Conservation (phyloP, 305 asterid genomes). For the Striga hermonthica region DNA sequence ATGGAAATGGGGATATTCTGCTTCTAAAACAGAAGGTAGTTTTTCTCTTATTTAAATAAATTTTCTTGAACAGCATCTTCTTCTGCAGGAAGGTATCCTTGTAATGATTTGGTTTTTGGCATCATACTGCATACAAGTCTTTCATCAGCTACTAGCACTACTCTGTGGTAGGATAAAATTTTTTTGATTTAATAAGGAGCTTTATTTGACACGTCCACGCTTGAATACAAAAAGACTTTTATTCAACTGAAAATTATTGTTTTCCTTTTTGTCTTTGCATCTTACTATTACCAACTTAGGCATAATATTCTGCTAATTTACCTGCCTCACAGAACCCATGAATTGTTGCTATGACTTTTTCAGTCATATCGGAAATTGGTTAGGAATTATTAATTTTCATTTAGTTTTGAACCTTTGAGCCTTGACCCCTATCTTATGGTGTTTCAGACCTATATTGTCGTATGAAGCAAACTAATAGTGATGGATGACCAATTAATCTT, state of each 20-base stretch:
- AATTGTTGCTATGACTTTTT: neutral
- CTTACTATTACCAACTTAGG: neutral
- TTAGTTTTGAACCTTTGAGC: neutral
- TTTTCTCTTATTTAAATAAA: constrained; percentile 5
- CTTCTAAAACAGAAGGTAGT: constrained; percentile 91
- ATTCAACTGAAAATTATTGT: constrained; percentile 4
- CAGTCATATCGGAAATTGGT: neutral
- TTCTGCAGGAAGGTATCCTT: constrained; percentile 23
- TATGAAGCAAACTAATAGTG: constrained; percentile 1
- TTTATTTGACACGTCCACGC: constrained; percentile 14
- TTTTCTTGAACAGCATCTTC: constrained; percentile 24
- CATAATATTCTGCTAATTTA: neutral
- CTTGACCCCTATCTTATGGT: neutral
- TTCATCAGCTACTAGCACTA: neutral
- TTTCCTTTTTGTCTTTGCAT: neutral
- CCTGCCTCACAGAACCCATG: neutral
- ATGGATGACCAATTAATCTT: constrained; percentile 4
- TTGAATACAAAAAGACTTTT: neutral
- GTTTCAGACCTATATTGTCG: neutral
- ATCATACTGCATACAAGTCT: constrained; percentile 9
- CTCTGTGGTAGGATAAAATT: constrained; percentile 14
- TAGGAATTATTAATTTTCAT: neutral
- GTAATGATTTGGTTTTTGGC: constrained; percentile 7
- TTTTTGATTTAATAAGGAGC: constrained; percentile 19
- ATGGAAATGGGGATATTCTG: constrained; percentile 67